A percentile compares a stretch with the other conserved stretches of the same genome.
phyloP scores from a whole-genome alignment of 495 filamentous ascomycete genomes.

The Neurospora cerealis region DNA sequence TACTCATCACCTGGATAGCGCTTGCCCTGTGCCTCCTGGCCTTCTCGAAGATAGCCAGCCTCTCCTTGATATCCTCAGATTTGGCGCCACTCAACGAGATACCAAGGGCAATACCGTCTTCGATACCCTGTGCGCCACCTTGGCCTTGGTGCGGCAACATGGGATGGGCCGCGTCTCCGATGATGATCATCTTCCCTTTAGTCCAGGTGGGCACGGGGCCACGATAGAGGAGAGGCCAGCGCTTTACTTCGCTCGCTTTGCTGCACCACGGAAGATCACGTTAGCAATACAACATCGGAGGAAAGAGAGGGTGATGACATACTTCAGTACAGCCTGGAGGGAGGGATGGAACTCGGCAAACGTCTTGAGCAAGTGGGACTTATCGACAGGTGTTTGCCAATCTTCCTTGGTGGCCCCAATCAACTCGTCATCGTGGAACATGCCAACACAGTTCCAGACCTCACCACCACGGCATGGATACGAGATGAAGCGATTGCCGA shows the following conservation, averaged over 20 bases:
- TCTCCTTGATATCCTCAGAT: slow-evolving; percentile 24
- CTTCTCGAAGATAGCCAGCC: slow-evolving; percentile 43
- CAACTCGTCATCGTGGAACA: slow-evolving; percentile 25
- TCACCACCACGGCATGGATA: slow-evolving; percentile 39
- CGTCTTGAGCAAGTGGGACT: slow-evolving; percentile 12
- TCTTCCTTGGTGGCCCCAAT: slow-evolving; percentile 14
- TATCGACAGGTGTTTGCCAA: slow-evolving; percentile 22
- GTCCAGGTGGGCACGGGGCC: slow-evolving; percentile 24
- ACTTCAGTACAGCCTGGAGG: slow-evolving; percentile 16
- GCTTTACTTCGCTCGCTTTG: slow-evolving; percentile 32
- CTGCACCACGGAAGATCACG: background rate
- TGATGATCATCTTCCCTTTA: slow-evolving; percentile 29
- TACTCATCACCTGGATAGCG: slow-evolving; percentile 40
- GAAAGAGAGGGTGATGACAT: background rate
- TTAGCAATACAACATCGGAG: background rate
- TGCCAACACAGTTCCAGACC: slow-evolving; percentile 34
- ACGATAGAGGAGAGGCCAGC: slow-evolving; percentile 35
- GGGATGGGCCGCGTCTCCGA: slow-evolving; percentile 43
- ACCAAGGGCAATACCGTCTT: slow-evolving; percentile 35
- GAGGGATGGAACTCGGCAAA: slow-evolving; percentile 18
- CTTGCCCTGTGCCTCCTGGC: slow-evolving; percentile 41
- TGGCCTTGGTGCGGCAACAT: slow-evolving; percentile 43
- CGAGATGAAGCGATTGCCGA: slow-evolving; percentile 25
- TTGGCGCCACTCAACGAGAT: slow-evolving; percentile 18
- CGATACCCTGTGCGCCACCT: slow-evolving; percentile 37